Percentiles rank a stretch among this genome's conserved stretches.
phyloP scores from a whole-genome alignment of 441 rosid genomes.

The Rhodomyrtus psidioides region DNA sequence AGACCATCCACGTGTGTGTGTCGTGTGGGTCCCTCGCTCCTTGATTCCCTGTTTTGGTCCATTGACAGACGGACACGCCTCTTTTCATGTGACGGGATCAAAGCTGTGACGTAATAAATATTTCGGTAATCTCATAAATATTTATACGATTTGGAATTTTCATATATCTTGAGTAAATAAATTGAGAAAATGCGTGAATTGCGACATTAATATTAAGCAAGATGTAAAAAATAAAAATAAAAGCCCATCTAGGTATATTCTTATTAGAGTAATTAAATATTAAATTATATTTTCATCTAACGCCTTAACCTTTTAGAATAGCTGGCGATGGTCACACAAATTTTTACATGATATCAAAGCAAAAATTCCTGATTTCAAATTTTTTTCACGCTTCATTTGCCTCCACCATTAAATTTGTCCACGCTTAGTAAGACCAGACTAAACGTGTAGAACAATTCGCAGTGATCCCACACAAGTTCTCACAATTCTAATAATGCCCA shows the following conservation, averaged over 20 bases:
- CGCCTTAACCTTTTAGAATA: too few relatives aligned
- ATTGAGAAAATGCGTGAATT: rapidly evolving
- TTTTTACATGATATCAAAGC: too few relatives aligned
- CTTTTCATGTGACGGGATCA: neutral
- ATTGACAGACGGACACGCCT: neutral
- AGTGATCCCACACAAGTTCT: too few relatives aligned
- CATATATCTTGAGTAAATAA: neutral
- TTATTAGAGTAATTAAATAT: too few relatives aligned
- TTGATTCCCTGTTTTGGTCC: neutral
- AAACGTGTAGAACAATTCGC: too few relatives aligned
- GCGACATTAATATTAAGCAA: neutral
- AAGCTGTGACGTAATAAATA: neutral
- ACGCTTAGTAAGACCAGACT: too few relatives aligned
- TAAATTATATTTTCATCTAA: too few relatives aligned
- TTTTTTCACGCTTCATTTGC: too few relatives aligned
- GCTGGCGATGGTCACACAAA: too few relatives aligned
- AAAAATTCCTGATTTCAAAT: too few relatives aligned
- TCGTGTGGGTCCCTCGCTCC: neutral
- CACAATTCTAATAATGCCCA: neutral
- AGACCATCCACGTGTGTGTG: neutral
- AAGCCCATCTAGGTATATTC: neutral
- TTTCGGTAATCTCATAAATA: neutral
- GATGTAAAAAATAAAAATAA: neutral
- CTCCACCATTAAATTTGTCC: too few relatives aligned
- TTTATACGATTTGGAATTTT: neutral